Conservation (phyloP, 2,329 filamentous ascomycete species). For the Pestalotiopsis sp. region DNA sequence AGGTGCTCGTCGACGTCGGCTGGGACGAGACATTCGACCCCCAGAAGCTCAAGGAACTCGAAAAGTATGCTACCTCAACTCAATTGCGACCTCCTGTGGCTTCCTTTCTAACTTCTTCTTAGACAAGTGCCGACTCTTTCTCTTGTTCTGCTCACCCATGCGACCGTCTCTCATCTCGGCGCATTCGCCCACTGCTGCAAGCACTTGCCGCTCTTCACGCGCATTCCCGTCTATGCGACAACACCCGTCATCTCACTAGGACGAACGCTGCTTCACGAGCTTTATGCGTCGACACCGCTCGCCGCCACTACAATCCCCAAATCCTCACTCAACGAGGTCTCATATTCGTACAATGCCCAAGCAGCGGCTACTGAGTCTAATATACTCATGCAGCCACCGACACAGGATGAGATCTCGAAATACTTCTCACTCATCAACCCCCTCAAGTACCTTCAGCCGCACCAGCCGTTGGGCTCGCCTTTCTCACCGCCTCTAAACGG, state of each 20-base stretch:
- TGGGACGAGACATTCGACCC: slow-evolving; percentile 94
- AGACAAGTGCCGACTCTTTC: slow-evolving; percentile 92
- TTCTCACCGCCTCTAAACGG: slow-evolving; percentile 89
- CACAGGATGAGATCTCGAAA: slow-evolving; percentile 82
- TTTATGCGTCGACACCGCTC: slow-evolving; percentile 88
- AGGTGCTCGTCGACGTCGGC: slow-evolving; percentile 90
- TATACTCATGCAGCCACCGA: slow-evolving; percentile 71
- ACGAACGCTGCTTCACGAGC: slow-evolving; percentile 85
- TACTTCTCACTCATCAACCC: slow-evolving; percentile 92
- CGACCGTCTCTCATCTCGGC: slow-evolving; percentile 87
- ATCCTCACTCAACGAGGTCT: slow-evolving; percentile 69
- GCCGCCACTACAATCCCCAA: slow-evolving; percentile 81
- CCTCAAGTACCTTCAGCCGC: slow-evolving; percentile 95
- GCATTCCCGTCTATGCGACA: slow-evolving; percentile 94
- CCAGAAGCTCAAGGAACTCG: slow-evolving; percentile 80
- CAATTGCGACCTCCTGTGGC: slow-evolving; percentile 17
- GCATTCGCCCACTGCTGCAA: slow-evolving; percentile 98
- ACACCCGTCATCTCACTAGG: slow-evolving; percentile 91
- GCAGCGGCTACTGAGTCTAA: slow-evolving; percentile 52
- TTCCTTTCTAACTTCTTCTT: slow-evolving; percentile 11
- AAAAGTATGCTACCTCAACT: slow-evolving; percentile 65
- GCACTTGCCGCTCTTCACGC: slow-evolving; percentile 86
- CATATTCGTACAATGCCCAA: slow-evolving; percentile 54
- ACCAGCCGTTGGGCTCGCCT: slow-evolving; percentile 83
- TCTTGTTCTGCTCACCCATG: slow-evolving; percentile 90